Percentiles rank a stretch among this genome's conserved stretches.
phyloP scores from a whole-genome alignment of 164 flowering plant species.

The Cinnamomum chago region DNA sequence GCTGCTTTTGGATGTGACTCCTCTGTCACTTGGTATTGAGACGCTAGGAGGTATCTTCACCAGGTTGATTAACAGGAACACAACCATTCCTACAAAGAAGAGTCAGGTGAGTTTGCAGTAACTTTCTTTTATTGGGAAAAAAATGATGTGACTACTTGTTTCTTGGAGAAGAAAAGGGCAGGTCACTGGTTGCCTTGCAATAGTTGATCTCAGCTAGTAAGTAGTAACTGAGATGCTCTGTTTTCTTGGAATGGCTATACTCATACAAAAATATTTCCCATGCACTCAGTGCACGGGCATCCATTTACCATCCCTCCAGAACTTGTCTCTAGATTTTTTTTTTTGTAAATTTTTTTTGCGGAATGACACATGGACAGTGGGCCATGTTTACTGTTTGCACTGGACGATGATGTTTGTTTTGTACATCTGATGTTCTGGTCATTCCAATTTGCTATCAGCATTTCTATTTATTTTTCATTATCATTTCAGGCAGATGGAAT shows the following conservation, averaged over 20 bases:
- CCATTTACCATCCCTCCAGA: not conserved
- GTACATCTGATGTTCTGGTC: no score
- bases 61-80: slow-evolving; percentile 54
- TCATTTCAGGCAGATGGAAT: no score
- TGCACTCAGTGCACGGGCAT: not conserved
- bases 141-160: not conserved
- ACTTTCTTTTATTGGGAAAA: not conserved
- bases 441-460: no score
- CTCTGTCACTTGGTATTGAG: slow-evolving; percentile 66
- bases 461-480: no score
- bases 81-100: slow-evolving; percentile 62
- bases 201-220: no score
- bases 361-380: no score
- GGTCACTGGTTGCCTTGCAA: no score
- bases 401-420: not conserved
- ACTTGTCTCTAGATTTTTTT: not conserved
- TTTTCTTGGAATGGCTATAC: no score
- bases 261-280: no score
- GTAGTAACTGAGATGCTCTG: no score
- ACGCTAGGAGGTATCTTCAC: slow-evolving; percentile 68
- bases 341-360: no score
- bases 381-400: not conserved
- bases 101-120: slow-evolving; percentile 37
- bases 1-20: slow-evolving; percentile 65
- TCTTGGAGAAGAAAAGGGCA: not conserved